Conservation (phyloP, 768 basidiomycete genomes). For the Cubamyces sp. region DNA sequence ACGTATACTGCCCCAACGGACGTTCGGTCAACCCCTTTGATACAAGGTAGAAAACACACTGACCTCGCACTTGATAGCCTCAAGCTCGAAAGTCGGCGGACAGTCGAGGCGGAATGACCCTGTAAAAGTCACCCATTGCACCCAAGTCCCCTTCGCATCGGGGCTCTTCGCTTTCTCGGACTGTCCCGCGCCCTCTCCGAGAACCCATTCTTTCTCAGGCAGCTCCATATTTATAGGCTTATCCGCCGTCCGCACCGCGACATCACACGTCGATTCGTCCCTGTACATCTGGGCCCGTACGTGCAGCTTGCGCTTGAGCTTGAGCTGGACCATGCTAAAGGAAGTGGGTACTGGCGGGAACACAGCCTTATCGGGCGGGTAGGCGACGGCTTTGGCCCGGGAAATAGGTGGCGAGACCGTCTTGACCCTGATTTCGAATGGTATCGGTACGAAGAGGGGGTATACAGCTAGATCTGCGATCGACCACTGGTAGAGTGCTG, state of each 20-base stretch:
- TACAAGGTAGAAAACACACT: no score
- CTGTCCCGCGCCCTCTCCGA: no score
- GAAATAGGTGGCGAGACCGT: constrained; percentile 22
- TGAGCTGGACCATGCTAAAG: constrained; percentile 8
- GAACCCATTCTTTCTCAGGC: no score
- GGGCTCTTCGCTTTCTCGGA: no score
- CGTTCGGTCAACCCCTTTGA: no score
- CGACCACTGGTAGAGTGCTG: constrained; percentile 3
- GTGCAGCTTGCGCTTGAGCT: constrained; percentile 9
- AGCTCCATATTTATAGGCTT: not conserved
- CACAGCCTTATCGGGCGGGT: constrained; percentile 11
- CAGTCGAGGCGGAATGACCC: constrained; percentile 13
- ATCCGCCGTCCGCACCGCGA: not conserved
- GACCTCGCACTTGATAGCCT: constrained; percentile 8
- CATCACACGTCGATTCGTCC: not conserved
- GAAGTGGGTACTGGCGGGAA: constrained; percentile 12
- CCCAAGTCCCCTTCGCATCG: constrained; percentile 12
- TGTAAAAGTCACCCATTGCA: constrained; percentile 8
- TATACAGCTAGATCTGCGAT: constrained; percentile 9
- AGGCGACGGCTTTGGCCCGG: constrained; percentile 6
- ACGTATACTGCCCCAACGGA: not conserved
- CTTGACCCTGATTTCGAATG: constrained; percentile 23
- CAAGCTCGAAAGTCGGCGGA: constrained; percentile 12
- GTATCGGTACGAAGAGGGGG: constrained; percentile 28
- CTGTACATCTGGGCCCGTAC: not conserved